Conservation (phyloP, 1,139 yeast genomes). For the Eremothecium sinecaudum region DNA sequence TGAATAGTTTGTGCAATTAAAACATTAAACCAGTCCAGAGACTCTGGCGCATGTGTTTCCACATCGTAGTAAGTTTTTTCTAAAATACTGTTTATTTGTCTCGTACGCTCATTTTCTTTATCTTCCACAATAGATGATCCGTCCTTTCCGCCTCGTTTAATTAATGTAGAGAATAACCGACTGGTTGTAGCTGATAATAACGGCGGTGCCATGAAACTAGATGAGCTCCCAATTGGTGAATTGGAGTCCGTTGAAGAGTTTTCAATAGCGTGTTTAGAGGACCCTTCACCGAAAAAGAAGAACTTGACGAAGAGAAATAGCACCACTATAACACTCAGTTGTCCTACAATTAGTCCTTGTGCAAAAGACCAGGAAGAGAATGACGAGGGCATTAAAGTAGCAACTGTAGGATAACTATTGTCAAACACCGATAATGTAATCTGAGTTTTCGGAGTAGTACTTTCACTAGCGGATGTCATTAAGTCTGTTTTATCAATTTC, state of each 20-base stretch:
- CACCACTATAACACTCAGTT: conserved; percentile 70
- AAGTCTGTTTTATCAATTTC: background rate
- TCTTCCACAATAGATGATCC: conserved; percentile 21
- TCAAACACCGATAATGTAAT: background rate
- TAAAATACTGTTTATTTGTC: conserved; percentile 42
- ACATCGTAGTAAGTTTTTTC: conserved; percentile 93
- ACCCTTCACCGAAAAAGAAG: conserved; percentile 71
- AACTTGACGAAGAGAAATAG: conserved; percentile 69
- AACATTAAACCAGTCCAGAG: conserved; percentile 95
- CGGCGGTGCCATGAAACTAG: conserved; percentile 14
- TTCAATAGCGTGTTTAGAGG: conserved; percentile 23
- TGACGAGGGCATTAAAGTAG: conserved; percentile 6
- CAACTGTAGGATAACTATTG: conserved; percentile 4
- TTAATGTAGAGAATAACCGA: conserved; percentile 22
- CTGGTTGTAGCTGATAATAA: conserved; percentile 27
- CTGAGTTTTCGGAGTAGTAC: background rate
- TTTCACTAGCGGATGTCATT: background rate
- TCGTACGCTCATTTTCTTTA: conserved; percentile 26
- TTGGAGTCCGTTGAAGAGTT: conserved; percentile 23
- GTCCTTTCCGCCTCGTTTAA: conserved; percentile 27
- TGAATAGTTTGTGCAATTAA: conserved; percentile 83
- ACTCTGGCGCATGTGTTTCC: conserved; percentile 75
- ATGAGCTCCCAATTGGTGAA: conserved; percentile 15
- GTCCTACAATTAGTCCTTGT: conserved; percentile 75
- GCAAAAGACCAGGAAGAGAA: conserved; percentile 53